Evolutionary conservation across 179 eudicot species (phyloP), one percentile per base, ranked within the genome.

Genomic region (Beta macrorhiza): DNA sequence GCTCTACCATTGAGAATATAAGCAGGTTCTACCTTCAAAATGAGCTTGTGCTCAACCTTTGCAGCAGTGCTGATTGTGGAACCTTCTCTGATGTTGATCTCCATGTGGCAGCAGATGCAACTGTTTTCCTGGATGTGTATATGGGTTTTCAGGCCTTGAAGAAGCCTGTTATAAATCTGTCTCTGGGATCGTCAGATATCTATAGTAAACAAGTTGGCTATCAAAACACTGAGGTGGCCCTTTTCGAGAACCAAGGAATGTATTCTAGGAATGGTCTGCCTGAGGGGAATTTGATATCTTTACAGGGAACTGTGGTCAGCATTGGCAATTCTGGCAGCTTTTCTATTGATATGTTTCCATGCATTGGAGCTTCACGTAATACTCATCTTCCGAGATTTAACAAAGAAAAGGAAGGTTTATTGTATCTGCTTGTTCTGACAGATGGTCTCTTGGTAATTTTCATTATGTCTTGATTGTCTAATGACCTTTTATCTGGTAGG

Each of bases 341-440:
- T 80, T 78, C 81, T 65, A 57, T 75, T 71, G 71, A 78, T 70
- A 77, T 78, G 70, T 69, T 80, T 49, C 61, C 77, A 32, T 65
- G 87, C 70, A 55, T 75, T 57, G 75, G 70, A 82, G 79, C 76
- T 72, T 70, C 62, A 44, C 78, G 53, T 78, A 86, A 76, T 81
- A 22, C 79, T 85, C 84, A 73, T 78, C 84, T 68, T 57, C 83
- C 77, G 55, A 84, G 72, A 82, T 83, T 79, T 62, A 70, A 79
- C 73, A 84, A 72, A 72, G 87, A 74, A 71, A 82, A 76, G 72
- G 83, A 83, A 75, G 68, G 74, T 64, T 78, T 75, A 55, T 82
- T 88, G 67, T 88, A 91, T 79, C 75, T 93, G 85, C 93, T 87
- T 90, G 88, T 96, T 87, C 80, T 89, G 86, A 82, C 83, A n/a